Evolutionary conservation across 2,329 filamentous ascomycete genomes (phyloP), one percentile per base, ranked within the genome.

Genomic region (Colletotrichum sp.): DNA sequence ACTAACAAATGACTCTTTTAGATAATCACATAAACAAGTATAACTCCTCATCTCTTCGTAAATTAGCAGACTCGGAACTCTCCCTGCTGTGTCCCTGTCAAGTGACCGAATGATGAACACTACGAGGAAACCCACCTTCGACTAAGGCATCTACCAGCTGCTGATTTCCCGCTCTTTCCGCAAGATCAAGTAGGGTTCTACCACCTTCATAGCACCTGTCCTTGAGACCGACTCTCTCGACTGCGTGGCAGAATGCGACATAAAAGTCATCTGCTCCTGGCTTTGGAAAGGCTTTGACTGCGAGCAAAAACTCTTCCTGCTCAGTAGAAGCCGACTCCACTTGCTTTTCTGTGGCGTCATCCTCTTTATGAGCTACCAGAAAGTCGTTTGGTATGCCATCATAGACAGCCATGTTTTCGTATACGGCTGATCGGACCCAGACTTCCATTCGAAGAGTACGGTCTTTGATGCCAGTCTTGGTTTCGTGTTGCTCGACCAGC

Each of bases 231-330:
- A 44, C 39, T n/a, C 18, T 10, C 18, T 44, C 9, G 18, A 44
- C 39, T n/a, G 39, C 39, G 0, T n/a, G 18, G 39, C 39, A n/a
- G 18, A 44, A 44, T n/a, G 18, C 18, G 8, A n/a, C 8, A 10
- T 44, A 44, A n/a, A n/a, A n/a, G 39, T 44, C 18, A 1, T 44
- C 39, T 1, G 39, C 39, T 44, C 39, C 39, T 44, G 39, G 18
- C 18, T 12, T 44, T n/a, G 18, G 39, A 4, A 44, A 44, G 18
- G 39, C 39, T 44, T 44, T 44, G 39, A 44, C 9, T 0, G 18
- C 5, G 9, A n/a, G 18, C 5, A n/a, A 0, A 10, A n/a, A n/a
- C 8, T n/a, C 18, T n/a, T 44, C 18, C 39, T 6, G 1, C 39
- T 12, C 18, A n/a, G 18, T 6, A 44, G 39, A 44, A 44, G 9